phyloP scores from a whole-genome alignment of 2,329 filamentous ascomycete species.

The Hypomyces rosellus region DNA sequence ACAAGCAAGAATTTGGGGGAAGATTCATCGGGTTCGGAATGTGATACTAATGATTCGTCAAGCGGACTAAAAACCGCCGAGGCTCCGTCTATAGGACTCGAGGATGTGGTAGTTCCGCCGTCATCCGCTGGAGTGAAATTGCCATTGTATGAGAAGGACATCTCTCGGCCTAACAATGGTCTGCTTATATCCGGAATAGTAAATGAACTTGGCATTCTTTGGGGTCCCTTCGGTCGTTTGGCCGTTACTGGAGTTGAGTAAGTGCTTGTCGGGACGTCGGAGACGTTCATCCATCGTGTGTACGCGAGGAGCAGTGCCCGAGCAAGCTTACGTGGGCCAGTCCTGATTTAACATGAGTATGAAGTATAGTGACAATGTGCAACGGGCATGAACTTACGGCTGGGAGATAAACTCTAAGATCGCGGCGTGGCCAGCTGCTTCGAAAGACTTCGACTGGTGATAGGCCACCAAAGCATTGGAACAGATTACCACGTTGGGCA shows the following conservation, averaged over 20 bases:
- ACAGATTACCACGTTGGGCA: slow-evolving; percentile 27
- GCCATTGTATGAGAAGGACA: not conserved
- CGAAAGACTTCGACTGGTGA: slow-evolving; percentile 14
- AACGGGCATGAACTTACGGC: slow-evolving; percentile 22
- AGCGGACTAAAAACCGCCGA: too few species aligned
- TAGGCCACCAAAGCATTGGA: slow-evolving; percentile 23
- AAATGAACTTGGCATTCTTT: slow-evolving; percentile 2
- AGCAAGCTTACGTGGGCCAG: slow-evolving; percentile 32
- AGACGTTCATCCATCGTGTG: slow-evolving; percentile 17
- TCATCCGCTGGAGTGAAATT: too few species aligned
- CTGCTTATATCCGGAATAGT: not conserved
- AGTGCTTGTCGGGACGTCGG: slow-evolving; percentile 3
- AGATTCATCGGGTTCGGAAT: slow-evolving; percentile 1
- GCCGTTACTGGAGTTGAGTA: slow-evolving; percentile 1
- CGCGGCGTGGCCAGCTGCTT: slow-evolving; percentile 15
- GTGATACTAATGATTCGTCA: too few species aligned
- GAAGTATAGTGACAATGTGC: not conserved
- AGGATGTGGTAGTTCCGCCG: too few species aligned
- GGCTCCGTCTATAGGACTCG: too few species aligned
- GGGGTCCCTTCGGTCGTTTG: slow-evolving; percentile 6
- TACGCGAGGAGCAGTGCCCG: slow-evolving; percentile 22
- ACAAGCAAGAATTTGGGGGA: slow-evolving; percentile 22
- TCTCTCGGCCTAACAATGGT: not conserved
- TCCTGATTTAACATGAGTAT: slow-evolving; percentile 14
- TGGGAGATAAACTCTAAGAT: slow-evolving; percentile 33